These are phyloP conservation scores for Alternaria rosae DNA, from an alignment of 2,329 filamentous ascomycete genomes.

Conservation along the genomic window DNA sequence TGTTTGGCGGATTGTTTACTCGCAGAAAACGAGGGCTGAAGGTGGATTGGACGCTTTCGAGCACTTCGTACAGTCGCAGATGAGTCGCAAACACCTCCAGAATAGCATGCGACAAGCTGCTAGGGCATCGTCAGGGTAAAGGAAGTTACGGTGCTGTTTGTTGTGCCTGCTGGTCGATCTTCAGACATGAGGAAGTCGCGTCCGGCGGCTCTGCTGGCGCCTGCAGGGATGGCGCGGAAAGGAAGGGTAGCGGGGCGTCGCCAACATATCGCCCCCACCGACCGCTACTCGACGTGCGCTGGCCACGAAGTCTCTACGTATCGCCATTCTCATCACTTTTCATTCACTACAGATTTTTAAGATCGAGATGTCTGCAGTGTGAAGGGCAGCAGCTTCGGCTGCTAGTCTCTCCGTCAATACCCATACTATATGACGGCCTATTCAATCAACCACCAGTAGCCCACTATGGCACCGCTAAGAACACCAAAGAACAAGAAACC, in stretches of 20 bases:
- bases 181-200: slow-evolving; percentile 28
- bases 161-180: slow-evolving; percentile 19
- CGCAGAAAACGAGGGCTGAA: slow-evolving; percentile 26
- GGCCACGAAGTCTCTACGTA: slow-evolving; percentile 32
- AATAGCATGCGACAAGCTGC: background rate
- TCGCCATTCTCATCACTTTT: slow-evolving; percentile 24
- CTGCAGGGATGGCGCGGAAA: slow-evolving; percentile 23
- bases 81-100: background rate
- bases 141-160: slow-evolving; percentile 18
- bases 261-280: slow-evolving; percentile 30
- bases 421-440: slow-evolving; percentile 38
- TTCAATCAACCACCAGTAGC: slow-evolving; percentile 45
- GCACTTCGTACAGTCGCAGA: background rate
- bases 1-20: slow-evolving; percentile 50
- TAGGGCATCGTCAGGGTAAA: background rate
- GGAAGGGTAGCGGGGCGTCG: slow-evolving; percentile 26
- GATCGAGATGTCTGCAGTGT: slow-evolving; percentile 50
- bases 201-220: slow-evolving; percentile 21
- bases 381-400: slow-evolving; percentile 58
- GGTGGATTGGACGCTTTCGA: slow-evolving; percentile 7
- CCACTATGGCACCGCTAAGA: slow-evolving; percentile 57
- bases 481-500: slow-evolving; percentile 52
- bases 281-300: slow-evolving; percentile 34
- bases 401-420: slow-evolving; percentile 49
- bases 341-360: slow-evolving; percentile 21